A percentile compares a stretch with the other conserved stretches of the same genome.
These are phyloP conservation scores for Saturnispora dispora DNA, from an alignment of 805 yeast genomes.

Conservation along the genomic window DNA sequence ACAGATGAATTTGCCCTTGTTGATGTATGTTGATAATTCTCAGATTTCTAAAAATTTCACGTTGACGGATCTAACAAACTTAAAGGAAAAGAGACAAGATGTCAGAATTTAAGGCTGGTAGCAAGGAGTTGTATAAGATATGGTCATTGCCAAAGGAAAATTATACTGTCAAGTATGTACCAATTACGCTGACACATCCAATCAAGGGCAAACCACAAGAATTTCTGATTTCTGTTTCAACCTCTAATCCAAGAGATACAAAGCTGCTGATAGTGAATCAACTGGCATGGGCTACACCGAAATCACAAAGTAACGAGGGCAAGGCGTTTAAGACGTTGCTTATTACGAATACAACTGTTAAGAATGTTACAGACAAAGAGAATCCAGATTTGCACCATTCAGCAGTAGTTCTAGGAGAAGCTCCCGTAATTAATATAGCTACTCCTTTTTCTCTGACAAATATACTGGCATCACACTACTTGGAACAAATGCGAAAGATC, in stretches of 20 bases:
- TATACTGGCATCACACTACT: neutral
- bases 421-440: neutral
- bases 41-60: neutral
- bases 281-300: constrained; percentile 17
- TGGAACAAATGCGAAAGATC: neutral
- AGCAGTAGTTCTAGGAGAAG: neutral
- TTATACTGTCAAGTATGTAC: neutral
- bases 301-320: constrained; percentile 10
- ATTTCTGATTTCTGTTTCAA: constrained; percentile 4
- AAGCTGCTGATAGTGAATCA: constrained; percentile 21
- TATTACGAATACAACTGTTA: neutral
- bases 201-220: constrained; percentile 5
- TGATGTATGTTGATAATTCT: neutral
- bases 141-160: neutral
- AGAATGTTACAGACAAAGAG: neutral
- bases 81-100: neutral
- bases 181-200: constrained; percentile 13
- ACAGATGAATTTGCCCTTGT: neutral
- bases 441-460: neutral
- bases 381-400: too few species aligned
- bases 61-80: neutral
- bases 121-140: neutral
- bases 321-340: neutral
- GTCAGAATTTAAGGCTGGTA: neutral
- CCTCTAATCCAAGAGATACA: neutral